Conservation (phyloP, 495 filamentous ascomycete genomes). For the Aspergillus campestris region DNA sequence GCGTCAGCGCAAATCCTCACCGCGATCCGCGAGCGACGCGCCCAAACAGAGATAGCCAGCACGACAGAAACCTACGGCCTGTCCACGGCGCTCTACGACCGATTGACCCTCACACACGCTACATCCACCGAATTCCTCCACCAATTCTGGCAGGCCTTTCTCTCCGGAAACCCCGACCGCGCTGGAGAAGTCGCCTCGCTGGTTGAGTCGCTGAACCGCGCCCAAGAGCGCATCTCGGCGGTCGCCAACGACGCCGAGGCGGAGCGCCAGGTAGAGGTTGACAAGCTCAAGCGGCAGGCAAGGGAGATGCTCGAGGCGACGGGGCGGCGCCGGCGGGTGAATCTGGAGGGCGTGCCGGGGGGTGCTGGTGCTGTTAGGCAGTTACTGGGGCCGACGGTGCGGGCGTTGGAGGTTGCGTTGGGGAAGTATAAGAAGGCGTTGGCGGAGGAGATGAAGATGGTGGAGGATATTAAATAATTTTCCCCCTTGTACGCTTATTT, state of each 20-base stretch:
- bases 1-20: constrained; percentile 37
- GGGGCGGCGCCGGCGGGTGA: constrained; percentile 57
- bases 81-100: constrained; percentile 56
- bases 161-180: constrained; percentile 74
- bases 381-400: constrained; percentile 62
- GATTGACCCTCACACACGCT: constrained; percentile 75
- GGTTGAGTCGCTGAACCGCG: constrained; percentile 66
- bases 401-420: constrained; percentile 55
- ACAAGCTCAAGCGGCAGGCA: constrained; percentile 56
- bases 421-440: constrained; percentile 56
- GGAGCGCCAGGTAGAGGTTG: constrained; percentile 51
- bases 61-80: constrained; percentile 51
- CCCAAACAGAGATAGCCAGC: constrained; percentile 23
- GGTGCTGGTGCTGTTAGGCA: constrained; percentile 67
- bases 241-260: constrained; percentile 73
- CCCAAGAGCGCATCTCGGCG: constrained; percentile 69
- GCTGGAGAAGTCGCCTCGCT: constrained; percentile 66
- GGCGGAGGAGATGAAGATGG: constrained; percentile 46
- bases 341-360: constrained; percentile 57
- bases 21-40: constrained; percentile 35
- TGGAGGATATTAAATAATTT: constrained; percentile 12
- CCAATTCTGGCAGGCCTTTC: constrained; percentile 87
- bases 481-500: background rate
- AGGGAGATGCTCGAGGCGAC: constrained; percentile 59
- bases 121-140: constrained; percentile 91